phyloP scores from a whole-genome alignment of 495 filamentous ascomycete species.

The Penicillium angulare region DNA sequence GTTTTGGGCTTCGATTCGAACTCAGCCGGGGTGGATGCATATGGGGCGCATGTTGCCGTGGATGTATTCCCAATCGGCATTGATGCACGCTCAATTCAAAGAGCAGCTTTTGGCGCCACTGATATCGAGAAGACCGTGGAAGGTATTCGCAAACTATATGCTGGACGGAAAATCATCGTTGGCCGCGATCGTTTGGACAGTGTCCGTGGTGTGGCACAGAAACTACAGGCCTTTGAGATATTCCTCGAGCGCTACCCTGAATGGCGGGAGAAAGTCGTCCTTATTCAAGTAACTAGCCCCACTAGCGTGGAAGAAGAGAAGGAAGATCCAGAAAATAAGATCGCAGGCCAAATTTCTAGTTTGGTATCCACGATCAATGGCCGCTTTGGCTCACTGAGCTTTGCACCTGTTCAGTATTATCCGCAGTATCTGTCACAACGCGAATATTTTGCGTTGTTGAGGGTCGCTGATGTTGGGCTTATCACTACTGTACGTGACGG shows the following conservation, averaged over 20 bases:
- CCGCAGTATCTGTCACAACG: conserved; percentile 82
- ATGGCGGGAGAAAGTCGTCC: conserved; percentile 86
- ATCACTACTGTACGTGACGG: conserved; percentile 92
- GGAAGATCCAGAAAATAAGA: conserved; percentile 65
- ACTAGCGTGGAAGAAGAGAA: conserved; percentile 71
- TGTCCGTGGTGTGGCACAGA: conserved; percentile 86
- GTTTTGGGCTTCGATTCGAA: conserved; percentile 82
- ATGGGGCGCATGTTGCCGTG: conserved; percentile 81
- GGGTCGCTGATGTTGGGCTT: conserved; percentile 81
- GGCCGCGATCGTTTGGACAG: conserved; percentile 90
- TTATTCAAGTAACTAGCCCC: conserved; percentile 92
- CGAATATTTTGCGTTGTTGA: conserved; percentile 89
- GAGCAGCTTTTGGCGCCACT: conserved; percentile 63
- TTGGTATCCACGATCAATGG: conserved; percentile 89
- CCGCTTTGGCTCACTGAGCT: conserved; percentile 77
- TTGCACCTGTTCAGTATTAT: conserved; percentile 86
- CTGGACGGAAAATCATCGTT: conserved; percentile 85
- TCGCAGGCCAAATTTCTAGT: conserved; percentile 81
- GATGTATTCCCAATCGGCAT: conserved; percentile 93
- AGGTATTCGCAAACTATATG: conserved; percentile 68
- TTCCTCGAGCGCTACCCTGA: conserved; percentile 85
- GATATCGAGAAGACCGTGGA: conserved; percentile 65
- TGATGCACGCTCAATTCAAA: conserved; percentile 68
- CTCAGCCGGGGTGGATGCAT: conserved; percentile 79
- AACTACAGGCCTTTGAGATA: conserved; percentile 86